Evolutionary conservation across 208 protist genomes (phyloP).

Genomic region (Lotmaria passim): DNA sequence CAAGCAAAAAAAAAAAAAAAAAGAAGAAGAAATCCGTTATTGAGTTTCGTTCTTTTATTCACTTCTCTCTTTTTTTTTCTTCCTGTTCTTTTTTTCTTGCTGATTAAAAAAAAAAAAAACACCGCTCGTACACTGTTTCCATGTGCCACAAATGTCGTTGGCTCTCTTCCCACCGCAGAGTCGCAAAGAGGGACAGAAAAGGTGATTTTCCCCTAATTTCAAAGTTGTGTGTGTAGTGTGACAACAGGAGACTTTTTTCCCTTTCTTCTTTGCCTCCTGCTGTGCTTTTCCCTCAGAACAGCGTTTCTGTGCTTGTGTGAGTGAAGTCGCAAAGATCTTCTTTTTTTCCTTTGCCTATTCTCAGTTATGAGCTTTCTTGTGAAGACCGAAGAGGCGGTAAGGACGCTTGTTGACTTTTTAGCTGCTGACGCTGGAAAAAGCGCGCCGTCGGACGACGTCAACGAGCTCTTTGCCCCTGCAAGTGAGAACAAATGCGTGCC

Average conservation of each 20-base stretch:
- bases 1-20: neutral
- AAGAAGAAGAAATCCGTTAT: too few relatives aligned
- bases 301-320: too few relatives aligned
- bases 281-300: too few relatives aligned
- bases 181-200: neutral
- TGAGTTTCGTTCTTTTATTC: neutral
- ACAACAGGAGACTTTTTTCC: too few relatives aligned
- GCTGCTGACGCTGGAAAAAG: slow-evolving; percentile 3
- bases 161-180: too few relatives aligned
- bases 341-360: slow-evolving; percentile 4
- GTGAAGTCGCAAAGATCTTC: too few relatives aligned
- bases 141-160: too few relatives aligned
- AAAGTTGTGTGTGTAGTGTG: neutral
- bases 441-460: slow-evolving; percentile 32
- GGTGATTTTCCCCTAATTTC: neutral
- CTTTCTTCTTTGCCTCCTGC: too few relatives aligned
- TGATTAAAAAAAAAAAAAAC: too few relatives aligned
- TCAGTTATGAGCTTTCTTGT: slow-evolving; percentile 39
- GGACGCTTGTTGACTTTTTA: slow-evolving; percentile 66
- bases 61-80: neutral
- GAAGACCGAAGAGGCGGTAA: slow-evolving; percentile 62
- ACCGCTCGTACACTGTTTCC: too few relatives aligned
- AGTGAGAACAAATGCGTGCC: slow-evolving; percentile 36
- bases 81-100: slow-evolving; percentile 27
- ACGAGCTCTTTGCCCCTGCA: slow-evolving; percentile 45